These are phyloP conservation scores for Fonsecaea nubica DNA, from an alignment of 2,329 filamentous ascomycete genomes.

Conservation along the genomic window DNA sequence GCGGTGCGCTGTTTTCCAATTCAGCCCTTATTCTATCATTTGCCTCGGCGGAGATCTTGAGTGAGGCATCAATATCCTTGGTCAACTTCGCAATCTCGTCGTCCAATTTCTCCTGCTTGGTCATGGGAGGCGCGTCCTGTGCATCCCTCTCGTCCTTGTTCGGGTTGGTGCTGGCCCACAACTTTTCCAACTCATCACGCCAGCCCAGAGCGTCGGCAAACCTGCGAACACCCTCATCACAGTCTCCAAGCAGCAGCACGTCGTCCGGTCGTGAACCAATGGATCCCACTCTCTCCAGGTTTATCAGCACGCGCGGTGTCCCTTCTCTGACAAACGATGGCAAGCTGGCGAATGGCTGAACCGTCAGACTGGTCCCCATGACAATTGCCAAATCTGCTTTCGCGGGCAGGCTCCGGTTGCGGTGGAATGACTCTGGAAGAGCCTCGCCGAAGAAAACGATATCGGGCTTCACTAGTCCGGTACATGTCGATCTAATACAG, in stretches of 20 bases:
- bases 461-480: slow-evolving; percentile 86
- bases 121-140: slow-evolving; percentile 48
- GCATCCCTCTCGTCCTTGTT: slow-evolving; percentile 61
- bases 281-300: slow-evolving; percentile 80
- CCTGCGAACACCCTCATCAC: slow-evolving; percentile 78
- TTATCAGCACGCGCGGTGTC: slow-evolving; percentile 82
- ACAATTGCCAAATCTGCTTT: slow-evolving; percentile 80
- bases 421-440: slow-evolving; percentile 70
- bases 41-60: slow-evolving; percentile 52
- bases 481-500: slow-evolving; percentile 68
- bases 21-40: slow-evolving; percentile 49
- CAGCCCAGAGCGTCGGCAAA: slow-evolving; percentile 84
- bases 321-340: slow-evolving; percentile 68
- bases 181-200: slow-evolving; percentile 77
- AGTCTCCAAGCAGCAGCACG: slow-evolving; percentile 80
- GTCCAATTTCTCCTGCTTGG: slow-evolving; percentile 62
- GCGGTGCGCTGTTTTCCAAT: slow-evolving; percentile 37
- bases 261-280: slow-evolving; percentile 81
- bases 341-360: slow-evolving; percentile 87
- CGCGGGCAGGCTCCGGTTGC: slow-evolving; percentile 60
- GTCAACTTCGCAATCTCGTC: slow-evolving; percentile 66
- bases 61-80: slow-evolving; percentile 62
- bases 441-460: slow-evolving; percentile 93
- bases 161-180: slow-evolving; percentile 75
- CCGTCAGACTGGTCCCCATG: slow-evolving; percentile 85